Evolutionary conservation across 257 asterid species (phyloP), one percentile per base, ranked within the genome.

Genomic region (Lithospermum erythrorhizon): DNA sequence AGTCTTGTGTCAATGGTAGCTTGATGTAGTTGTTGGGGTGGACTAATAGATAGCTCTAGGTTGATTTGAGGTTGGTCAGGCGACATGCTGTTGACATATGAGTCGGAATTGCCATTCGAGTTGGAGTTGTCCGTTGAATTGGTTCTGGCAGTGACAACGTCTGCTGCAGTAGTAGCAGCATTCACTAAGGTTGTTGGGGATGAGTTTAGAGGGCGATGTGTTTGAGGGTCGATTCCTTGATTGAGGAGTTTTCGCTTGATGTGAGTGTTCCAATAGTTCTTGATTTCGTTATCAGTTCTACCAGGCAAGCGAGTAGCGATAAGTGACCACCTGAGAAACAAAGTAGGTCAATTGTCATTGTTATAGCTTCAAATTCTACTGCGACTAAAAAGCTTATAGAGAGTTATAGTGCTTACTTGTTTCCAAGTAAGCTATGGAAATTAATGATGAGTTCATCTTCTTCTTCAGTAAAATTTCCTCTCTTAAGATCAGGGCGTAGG

Each of bases 221-320:
- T 75, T 32, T 61, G 76, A 0, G 83, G 83, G 41, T 78, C 78
- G 6, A 78, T 75, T 18, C 83, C 80, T 0, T 72, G 76, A 65
- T 54, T 47, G 13, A 69, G 53, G 53, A 75, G 78, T 48, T 69
- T 78, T 30, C 78, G 64, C 64, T 71, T 78, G 60, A 78, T 75
- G 70, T 78, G 83, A 16, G 80, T 72, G 72, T 78, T 78, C 82
- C 82, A 77, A 17, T 77, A 73, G 70, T 77, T 77, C 63, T 77
- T 77, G 53, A 77, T 77, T 55, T 77, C 79, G 15, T 77, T 77
- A 35, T 77, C 82, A 5, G 82, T 78, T 78, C 82, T 78, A 21
- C 83, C 78, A 0, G 80, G 78, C 66, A 77, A 62, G 20, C 79
- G 73, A 9, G 73, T 70, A 2, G 80, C 83, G 17, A 78, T 78